A percentile compares a stretch with the other conserved stretches of the same genome.
phyloP scores from a whole-genome alignment of 345 rosid genomes.

The Odontarrhena argentea region DNA sequence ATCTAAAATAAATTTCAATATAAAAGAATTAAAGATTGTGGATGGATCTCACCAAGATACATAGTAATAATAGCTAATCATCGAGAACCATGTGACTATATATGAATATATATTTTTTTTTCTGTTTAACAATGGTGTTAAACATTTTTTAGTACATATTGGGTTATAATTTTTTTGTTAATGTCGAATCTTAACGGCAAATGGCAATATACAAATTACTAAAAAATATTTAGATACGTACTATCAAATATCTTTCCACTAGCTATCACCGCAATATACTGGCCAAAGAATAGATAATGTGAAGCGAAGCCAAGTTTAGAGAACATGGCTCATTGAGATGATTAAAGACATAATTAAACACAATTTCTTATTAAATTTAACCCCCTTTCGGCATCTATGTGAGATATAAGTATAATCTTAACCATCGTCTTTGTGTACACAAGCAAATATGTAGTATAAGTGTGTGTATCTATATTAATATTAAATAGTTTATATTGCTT shows the following conservation, averaged over 20 bases:
- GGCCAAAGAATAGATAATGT: constrained; percentile 7
- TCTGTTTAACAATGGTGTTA: not conserved
- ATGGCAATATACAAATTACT: no score
- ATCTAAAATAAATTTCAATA: not conserved
- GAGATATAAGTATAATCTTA: constrained; percentile 7
- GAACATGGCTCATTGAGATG: constrained; percentile 35
- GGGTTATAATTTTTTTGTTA: no score
- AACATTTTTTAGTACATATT: no score
- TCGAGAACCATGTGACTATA: not conserved
- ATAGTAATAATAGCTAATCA: constrained; percentile 2
- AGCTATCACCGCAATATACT: no score
- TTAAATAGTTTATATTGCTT: not conserved
- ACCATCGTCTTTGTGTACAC: not conserved
- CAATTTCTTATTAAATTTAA: not conserved
- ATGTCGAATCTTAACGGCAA: no score
- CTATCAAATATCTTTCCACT: no score
- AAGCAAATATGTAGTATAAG: constrained; percentile 5
- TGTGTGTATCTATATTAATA: constrained; percentile 9
- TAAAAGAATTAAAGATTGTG: not conserved
- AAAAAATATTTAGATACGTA: no score
- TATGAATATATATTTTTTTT: not conserved
- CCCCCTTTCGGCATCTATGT: constrained; percentile 15
- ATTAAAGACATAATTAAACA: constrained; percentile 30
- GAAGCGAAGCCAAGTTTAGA: constrained; percentile 23
- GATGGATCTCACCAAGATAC: not conserved